These are phyloP conservation scores for Fistulifera pelliculosa DNA, from an alignment of 108 stramenopile genomes.

Conservation along the genomic window DNA sequence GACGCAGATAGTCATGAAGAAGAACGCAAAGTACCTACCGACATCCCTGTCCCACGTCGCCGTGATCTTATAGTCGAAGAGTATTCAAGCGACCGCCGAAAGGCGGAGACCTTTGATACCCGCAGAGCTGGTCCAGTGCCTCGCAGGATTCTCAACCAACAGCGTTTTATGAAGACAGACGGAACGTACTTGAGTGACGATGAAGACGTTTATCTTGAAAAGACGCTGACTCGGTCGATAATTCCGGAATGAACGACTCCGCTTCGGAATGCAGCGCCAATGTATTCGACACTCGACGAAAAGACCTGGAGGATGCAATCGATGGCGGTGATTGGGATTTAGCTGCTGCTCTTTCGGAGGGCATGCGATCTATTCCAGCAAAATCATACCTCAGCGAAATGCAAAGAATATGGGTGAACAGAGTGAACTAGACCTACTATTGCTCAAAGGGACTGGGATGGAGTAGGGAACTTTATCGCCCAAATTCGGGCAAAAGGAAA, in stretches of 20 bases:
- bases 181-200: not conserved
- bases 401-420: not conserved
- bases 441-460: constrained; percentile 1
- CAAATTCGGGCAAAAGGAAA: not conserved
- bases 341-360: not conserved
- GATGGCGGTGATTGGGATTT: not conserved
- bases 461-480: not conserved
- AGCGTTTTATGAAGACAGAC: not conserved
- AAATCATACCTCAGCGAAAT: not conserved
- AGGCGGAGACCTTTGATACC: not conserved
- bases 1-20: not conserved
- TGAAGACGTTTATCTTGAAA: not conserved
- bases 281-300: not conserved
- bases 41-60: not conserved
- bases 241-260: not conserved
- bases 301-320: not conserved
- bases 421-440: not conserved
- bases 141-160: not conserved
- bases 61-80: constrained; percentile 1
- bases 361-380: not conserved
- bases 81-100: not conserved
- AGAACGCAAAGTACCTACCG: not conserved
- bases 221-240: not conserved
- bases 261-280: not conserved
- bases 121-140: not conserved